These are phyloP conservation scores for Leccinum griseonigrum DNA, from an alignment of 1,284 basidiomycete species.

Conservation along the genomic window DNA sequence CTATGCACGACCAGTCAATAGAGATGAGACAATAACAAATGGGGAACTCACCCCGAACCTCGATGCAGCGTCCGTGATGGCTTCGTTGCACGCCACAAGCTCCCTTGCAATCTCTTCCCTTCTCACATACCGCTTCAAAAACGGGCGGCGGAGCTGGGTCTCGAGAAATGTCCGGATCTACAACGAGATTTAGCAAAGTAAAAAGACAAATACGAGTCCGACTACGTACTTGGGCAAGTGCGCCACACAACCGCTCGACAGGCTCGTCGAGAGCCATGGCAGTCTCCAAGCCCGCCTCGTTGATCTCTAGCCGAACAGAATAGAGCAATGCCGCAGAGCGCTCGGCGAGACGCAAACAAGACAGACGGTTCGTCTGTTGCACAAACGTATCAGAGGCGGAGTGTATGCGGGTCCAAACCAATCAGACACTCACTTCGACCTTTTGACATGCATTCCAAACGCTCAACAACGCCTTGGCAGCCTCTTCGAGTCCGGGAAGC, in stretches of 20 bases:
- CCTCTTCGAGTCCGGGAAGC: conserved; percentile 51
- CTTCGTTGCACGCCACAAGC: conserved; percentile 52
- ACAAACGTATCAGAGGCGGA: not conserved
- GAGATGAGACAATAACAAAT: not conserved
- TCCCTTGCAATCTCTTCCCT: conserved; percentile 65
- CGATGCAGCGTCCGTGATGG: conserved; percentile 48
- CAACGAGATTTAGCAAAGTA: not conserved
- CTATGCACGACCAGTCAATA: conserved; percentile 6
- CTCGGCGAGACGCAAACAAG: conserved; percentile 49
- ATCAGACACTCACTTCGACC: conserved; percentile 52
- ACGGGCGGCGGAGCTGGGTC: conserved; percentile 63
- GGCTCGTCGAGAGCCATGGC: conserved; percentile 31
- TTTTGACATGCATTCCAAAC: conserved; percentile 62
- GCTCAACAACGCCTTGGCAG: conserved; percentile 48
- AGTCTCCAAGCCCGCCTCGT: conserved; percentile 34
- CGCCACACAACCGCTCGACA: conserved; percentile 38
- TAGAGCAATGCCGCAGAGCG: conserved; percentile 51
- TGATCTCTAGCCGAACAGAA: conserved; percentile 44
- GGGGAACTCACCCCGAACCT: conserved; percentile 47
- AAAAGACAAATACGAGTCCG: not conserved
- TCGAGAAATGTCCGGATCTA: conserved; percentile 52
- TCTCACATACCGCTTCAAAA: conserved; percentile 76
- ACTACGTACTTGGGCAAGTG: conserved; percentile 45
- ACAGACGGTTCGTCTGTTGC: conserved; percentile 52
- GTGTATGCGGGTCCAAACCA: not conserved